These are phyloP conservation scores for Chamaecyparis obtusa DNA, from an alignment of 75 land plant genomes.

Conservation along the genomic window DNA sequence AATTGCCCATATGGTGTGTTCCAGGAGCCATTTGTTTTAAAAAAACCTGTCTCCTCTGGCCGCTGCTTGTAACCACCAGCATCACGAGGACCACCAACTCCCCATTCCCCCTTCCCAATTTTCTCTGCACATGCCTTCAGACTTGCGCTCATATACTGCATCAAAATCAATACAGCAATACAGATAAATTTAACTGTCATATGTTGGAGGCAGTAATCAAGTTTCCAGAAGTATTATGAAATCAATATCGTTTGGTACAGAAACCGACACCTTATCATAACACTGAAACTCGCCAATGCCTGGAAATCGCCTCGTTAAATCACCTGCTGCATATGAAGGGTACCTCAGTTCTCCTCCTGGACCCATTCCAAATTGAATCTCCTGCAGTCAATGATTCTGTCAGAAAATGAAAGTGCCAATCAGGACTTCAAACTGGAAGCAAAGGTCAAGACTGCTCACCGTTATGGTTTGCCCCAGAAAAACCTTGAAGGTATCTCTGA, in stretches of 20 bases:
- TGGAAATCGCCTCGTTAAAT: constrained; percentile 25
- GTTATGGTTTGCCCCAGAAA: constrained; percentile 46
- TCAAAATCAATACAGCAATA: neutral
- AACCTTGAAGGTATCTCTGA: constrained; percentile 40
- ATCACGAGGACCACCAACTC: constrained; percentile 50
- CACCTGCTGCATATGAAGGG: constrained; percentile 56
- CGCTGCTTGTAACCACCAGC: constrained; percentile 40
- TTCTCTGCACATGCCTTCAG: constrained; percentile 50
- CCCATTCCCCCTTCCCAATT: constrained; percentile 62
- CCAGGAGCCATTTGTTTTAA: constrained; percentile 61
- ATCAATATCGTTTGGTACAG: neutral
- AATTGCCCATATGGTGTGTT: constrained; percentile 55
- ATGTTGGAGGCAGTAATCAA: neutral
- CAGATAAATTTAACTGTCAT: neutral
- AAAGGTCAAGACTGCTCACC: constrained; percentile 15
- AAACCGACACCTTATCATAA: constrained; percentile 48
- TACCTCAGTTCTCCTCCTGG: constrained; percentile 80
- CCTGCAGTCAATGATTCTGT: constrained; percentile 22
- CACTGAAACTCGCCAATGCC: constrained; percentile 77
- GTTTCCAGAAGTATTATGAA: neutral
- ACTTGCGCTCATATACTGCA: constrained; percentile 66
- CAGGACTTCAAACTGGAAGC: neutral
- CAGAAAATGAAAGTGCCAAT: neutral
- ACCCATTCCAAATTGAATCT: constrained; percentile 80
- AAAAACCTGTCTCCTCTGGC: constrained; percentile 52